Conservation (phyloP, 2,329 filamentous ascomycete genomes). For the Curvularia sp. region DNA sequence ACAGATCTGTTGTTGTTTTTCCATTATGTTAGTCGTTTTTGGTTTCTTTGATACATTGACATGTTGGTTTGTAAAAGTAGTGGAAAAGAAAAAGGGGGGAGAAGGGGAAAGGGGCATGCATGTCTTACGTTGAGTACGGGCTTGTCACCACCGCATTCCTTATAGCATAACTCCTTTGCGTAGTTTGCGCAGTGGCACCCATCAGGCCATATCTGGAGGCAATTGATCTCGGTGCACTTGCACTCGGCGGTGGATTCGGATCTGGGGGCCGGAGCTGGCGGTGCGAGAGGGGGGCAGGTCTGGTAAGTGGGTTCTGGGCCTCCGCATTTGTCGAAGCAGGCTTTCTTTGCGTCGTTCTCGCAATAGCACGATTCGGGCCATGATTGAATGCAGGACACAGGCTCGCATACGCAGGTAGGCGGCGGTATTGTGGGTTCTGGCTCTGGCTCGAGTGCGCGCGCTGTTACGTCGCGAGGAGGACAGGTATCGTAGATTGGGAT, state of each 20-base stretch:
- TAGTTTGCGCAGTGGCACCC: conserved; percentile 43
- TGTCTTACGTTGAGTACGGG: conserved; percentile 19
- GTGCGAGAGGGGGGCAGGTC: background rate
- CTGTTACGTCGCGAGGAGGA: background rate
- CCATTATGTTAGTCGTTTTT: background rate
- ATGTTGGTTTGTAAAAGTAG: background rate
- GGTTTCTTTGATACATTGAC: background rate
- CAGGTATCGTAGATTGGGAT: conserved; percentile 1
- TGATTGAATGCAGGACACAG: conserved; percentile 25
- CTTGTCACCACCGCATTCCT: conserved; percentile 38
- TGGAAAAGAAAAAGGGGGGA: too few species aligned
- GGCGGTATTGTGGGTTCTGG: background rate
- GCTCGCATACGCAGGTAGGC: conserved; percentile 34
- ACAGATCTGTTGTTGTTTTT: conserved; percentile 9
- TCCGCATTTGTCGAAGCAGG: conserved; percentile 38
- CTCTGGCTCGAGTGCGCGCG: background rate
- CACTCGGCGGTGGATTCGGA: conserved; percentile 18
- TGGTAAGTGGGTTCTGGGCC: conserved; percentile 8
- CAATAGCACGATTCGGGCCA: conserved; percentile 44
- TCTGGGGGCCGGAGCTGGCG: background rate
- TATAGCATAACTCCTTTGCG: conserved; percentile 21
- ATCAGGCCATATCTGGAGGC: conserved; percentile 35
- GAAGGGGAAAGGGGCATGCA: too few species aligned
- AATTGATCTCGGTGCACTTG: conserved; percentile 31
- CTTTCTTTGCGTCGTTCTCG: conserved; percentile 28